Evolutionary conservation across 2,329 filamentous ascomycete species (phyloP), one percentile per base, ranked within the genome.

Genomic region (Mycogone perniciosa): DNA sequence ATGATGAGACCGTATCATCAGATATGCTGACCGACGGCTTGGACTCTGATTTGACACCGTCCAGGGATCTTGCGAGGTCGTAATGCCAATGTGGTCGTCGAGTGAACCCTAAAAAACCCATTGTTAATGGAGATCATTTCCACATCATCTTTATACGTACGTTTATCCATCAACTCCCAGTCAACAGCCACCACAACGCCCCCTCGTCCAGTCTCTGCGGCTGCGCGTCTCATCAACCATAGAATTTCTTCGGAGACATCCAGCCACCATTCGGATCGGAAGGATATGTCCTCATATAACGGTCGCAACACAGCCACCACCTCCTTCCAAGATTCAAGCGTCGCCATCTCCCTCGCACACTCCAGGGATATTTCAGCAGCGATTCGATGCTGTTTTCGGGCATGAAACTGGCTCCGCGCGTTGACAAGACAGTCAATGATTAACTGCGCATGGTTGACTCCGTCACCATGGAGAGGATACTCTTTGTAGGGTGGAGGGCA

Each of bases 401-500:
- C 70, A 31, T 76, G 66, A 54, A 82, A 85, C 55, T 84, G 79
- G 0, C 64, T 55, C 40, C 71, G 74, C 3, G 82, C 79, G 35
- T 71, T 70, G 45, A 71, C 67, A 7, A 85, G 64, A 42, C 70
- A 72, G 38, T 79, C 71, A 27, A 82, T 68, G 31, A 85, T 79
- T 27, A 82, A 62, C 52, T 74, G 69, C 2, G 74, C 68, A 61
- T 85, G 81, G 53, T 83, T 72, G 39, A 80, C 71, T 0, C 79
- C 78, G 5, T 64, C 56, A 4, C 75, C 73, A 20, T 68, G 63
- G 10, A 82, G 56, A 0, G 81, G 80, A 44, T 74, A 74, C 58
- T 85, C 82, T 55, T 82, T 72, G 54, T 82, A 72, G 1, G 83
- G 82, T 37, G 81, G 76, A 9, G 80, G 81, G 50, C 82, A 85